Evolutionary conservation across 495 filamentous ascomycete genomes (phyloP), one percentile per base, ranked within the genome.

Genomic region (Astrothelium subdiscretum): DNA sequence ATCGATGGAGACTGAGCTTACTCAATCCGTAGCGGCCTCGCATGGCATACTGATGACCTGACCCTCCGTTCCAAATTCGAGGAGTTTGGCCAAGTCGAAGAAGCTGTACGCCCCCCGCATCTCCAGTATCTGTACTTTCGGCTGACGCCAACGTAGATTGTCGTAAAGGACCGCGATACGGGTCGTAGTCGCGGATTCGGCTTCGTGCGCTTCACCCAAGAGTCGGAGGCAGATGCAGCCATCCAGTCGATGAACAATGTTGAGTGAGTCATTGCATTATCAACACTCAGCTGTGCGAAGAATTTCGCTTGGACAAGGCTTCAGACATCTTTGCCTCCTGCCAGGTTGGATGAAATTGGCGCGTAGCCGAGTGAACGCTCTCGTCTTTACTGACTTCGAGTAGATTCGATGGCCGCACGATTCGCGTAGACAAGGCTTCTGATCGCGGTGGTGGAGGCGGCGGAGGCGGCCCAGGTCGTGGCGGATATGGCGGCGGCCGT

Each of bases 131-230:
- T 63, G 31, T 60, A 60, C 31, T 58, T 2, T 13, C 57, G 18
- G 32, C 32, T 69, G 52, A 57, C 42, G 24, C 18, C 59, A 12
- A 24, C 18, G 31, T 65, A 98, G 94, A 87, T 96, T 65, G 92
- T 99, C 62, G 91, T 97, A 68, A 97, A 96, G 79, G 94, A 99
- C 73, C 91, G 90, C 67, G 92, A 97, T 71, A 97, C 94, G 65
- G 84, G 88, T 62, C 90, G 95, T 72, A 96, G 91, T 78, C 90
- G 94, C 73, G 94, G 94, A 40, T 99, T 97, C 72, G 94, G 94
- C 27, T 99, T 99, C 73, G 91, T 99, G 54, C 86, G 90, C 65
- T 99, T 91, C 76, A 73, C 81, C 43, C 83, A 80, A 61, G 90
- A 96, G 22, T 72, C 81, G n/a, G 90, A 96, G 66, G 94, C 95